phyloP scores from a whole-genome alignment of 2,329 filamentous ascomycete species.

The Talaromyces verruculosus region DNA sequence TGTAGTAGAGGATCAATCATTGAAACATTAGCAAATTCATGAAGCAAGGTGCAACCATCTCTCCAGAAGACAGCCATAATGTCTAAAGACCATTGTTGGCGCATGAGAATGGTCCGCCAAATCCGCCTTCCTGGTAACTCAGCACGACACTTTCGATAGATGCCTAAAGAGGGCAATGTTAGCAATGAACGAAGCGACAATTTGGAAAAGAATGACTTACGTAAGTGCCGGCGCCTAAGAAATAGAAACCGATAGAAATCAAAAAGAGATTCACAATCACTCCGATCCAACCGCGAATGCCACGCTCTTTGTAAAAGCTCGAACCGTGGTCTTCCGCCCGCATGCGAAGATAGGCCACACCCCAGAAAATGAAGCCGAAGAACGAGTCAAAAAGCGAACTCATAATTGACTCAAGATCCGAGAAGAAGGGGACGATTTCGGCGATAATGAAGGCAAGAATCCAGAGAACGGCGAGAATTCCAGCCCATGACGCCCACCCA shows the following conservation, averaged over 20 bases:
- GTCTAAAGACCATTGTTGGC: slow-evolving; percentile 46
- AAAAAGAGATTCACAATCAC: slow-evolving; percentile 66
- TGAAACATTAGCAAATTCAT: neutral
- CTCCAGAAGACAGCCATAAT: neutral
- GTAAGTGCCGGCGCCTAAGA: slow-evolving; percentile 80
- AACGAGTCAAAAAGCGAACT: slow-evolving; percentile 78
- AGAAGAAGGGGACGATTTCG: slow-evolving; percentile 92
- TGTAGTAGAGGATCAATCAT: neutral
- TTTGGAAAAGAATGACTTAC: slow-evolving; percentile 34
- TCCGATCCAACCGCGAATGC: slow-evolving; percentile 45
- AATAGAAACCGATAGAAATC: slow-evolving; percentile 74
- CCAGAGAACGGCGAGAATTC: slow-evolving; percentile 67
- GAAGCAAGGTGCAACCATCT: neutral
- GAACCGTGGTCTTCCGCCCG: slow-evolving; percentile 43
- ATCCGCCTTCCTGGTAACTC: slow-evolving; percentile 63
- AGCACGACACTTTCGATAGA: slow-evolving; percentile 56
- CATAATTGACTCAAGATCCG: slow-evolving; percentile 60
- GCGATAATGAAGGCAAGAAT: slow-evolving; percentile 88
- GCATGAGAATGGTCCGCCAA: slow-evolving; percentile 75
- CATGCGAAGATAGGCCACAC: slow-evolving; percentile 49
- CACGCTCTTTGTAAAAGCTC: slow-evolving; percentile 42
- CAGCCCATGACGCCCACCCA: slow-evolving; percentile 77
- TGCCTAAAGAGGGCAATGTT: slow-evolving; percentile 31
- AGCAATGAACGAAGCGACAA: neutral
- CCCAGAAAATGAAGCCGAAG: slow-evolving; percentile 84